phyloP scores from a whole-genome alignment of 352 stramenopile genomes.

The Phytophthora foliorum region DNA sequence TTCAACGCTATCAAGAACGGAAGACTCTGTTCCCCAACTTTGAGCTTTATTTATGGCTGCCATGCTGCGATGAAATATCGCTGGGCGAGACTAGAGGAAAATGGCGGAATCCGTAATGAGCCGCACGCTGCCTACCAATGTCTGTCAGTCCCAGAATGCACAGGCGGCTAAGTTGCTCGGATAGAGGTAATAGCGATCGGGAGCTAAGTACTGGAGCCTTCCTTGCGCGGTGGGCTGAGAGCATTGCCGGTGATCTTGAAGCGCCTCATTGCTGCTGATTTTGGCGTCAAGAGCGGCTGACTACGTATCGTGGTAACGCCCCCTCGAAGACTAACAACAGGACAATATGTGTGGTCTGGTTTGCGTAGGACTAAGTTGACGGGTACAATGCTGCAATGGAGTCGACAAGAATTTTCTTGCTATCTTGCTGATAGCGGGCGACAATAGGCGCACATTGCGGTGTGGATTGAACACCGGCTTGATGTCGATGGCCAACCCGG shows the following conservation, averaged over 20 bases:
- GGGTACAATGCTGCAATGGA: background rate
- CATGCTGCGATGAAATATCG: no score
- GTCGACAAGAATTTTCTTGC: slow-evolving; percentile 8
- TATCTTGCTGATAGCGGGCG: slow-evolving; percentile 13
- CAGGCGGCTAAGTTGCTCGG: no score
- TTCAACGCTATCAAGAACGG: no score
- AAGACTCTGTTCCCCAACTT: no score
- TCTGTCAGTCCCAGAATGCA: no score
- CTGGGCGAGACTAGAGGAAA: no score
- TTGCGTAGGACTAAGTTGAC: slow-evolving; percentile 21
- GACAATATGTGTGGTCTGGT: slow-evolving; percentile 8
- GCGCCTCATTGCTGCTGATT: slow-evolving; percentile 5
- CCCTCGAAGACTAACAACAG: slow-evolving; percentile 10
- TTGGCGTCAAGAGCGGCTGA: slow-evolving; percentile 21
- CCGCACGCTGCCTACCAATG: no score
- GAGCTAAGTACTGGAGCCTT: background rate
- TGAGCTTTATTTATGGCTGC: no score
- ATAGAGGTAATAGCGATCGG: no score
- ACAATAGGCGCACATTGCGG: slow-evolving; percentile 14
- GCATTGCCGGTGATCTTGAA: background rate
- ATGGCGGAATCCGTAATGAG: no score
- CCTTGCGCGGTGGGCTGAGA: no score
- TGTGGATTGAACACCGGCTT: background rate
- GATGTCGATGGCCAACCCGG: background rate
- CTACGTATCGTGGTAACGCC: slow-evolving; percentile 13